Conservation (phyloP, 768 basidiomycete species). For the Lactarius pseudohatsudake region DNA sequence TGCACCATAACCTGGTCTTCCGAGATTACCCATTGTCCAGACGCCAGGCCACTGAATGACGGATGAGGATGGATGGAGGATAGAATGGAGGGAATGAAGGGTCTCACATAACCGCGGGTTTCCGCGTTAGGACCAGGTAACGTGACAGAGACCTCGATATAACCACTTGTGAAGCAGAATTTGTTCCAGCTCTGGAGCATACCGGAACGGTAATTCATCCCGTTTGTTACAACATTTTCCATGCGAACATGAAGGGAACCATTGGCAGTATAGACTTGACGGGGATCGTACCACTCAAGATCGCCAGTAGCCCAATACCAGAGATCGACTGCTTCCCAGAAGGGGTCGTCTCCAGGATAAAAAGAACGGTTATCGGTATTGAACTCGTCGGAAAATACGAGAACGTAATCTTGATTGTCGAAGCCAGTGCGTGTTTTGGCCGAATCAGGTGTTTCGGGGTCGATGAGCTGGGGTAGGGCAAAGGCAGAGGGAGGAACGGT, state of each 20-base stretch:
- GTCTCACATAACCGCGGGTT: conserved; percentile 47
- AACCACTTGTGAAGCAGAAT: conserved; percentile 79
- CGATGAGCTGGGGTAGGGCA: conserved; percentile 61
- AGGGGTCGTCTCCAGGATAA: conserved; percentile 62
- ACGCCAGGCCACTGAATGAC: conserved; percentile 70
- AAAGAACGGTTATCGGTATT: conserved; percentile 52
- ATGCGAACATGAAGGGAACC: conserved; percentile 71
- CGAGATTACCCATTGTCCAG: conserved; percentile 91
- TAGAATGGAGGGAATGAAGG: conserved; percentile 1
- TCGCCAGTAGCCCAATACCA: conserved; percentile 75
- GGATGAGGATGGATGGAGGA: neutral
- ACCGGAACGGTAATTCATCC: conserved; percentile 62
- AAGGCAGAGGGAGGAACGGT: conserved; percentile 45
- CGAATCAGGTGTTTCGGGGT: conserved; percentile 61
- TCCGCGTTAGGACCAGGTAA: conserved; percentile 60
- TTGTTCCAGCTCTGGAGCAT: conserved; percentile 93
- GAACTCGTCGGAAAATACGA: conserved; percentile 70
- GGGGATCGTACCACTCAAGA: conserved; percentile 74
- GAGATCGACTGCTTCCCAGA: conserved; percentile 68
- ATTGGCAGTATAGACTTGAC: conserved; percentile 60
- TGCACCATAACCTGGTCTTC: conserved; percentile 74
- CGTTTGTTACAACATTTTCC: conserved; percentile 54
- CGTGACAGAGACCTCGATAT: conserved; percentile 63
- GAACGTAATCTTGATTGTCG: conserved; percentile 66
- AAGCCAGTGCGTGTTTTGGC: conserved; percentile 66